Conservation (phyloP, 257 asterid species). For the Solanum dulcamara region DNA sequence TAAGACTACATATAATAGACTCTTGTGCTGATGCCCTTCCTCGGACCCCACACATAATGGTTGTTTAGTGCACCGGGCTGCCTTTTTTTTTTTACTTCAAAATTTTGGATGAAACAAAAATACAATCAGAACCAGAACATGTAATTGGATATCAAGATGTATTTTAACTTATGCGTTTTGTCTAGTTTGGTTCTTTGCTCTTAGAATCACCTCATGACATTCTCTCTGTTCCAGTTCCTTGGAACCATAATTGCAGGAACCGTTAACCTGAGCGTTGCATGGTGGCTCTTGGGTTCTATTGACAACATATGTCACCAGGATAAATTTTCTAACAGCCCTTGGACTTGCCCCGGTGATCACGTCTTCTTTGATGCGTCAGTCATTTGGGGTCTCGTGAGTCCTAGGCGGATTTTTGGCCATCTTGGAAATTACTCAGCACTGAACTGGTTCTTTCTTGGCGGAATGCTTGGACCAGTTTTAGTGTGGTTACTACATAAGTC, state of each 20-base stretch:
- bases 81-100: not conserved
- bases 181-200: not conserved
- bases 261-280: constrained; percentile 24
- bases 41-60: not conserved
- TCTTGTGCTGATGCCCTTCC: not conserved
- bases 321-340: constrained; percentile 37
- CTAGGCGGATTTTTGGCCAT: constrained; percentile 45
- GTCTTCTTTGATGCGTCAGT: constrained; percentile 70
- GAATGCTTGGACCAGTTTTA: constrained; percentile 40
- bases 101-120: not conserved
- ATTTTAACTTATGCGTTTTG: not conserved
- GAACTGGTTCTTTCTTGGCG: constrained; percentile 62
- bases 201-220: not conserved
- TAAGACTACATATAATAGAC: not conserved
- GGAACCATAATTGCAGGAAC: constrained; percentile 43
- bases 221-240: constrained; percentile 14
- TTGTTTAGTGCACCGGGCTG: not conserved
- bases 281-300: constrained; percentile 28
- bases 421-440: constrained; percentile 45
- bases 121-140: not conserved
- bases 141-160: not conserved
- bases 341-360: constrained; percentile 62
- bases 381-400: constrained; percentile 70
- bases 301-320: constrained; percentile 28
- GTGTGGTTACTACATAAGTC: constrained; percentile 40